Evolutionary conservation across 805 yeast species (phyloP), one percentile per base, ranked within the genome.

Genomic region (Metschnikowia drakensbergensis): DNA sequence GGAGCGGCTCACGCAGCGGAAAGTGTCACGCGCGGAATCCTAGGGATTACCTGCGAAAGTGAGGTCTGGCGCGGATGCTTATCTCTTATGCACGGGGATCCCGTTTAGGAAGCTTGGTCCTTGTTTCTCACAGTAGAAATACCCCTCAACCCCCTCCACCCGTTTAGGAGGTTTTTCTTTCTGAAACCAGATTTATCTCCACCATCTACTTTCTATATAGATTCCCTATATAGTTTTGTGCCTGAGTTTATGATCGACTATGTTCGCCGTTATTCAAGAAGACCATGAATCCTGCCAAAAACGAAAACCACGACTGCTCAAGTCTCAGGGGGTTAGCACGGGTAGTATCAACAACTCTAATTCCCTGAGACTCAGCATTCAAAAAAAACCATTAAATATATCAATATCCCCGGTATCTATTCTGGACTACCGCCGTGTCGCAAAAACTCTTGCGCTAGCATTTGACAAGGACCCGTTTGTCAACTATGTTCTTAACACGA

Each of bases 401-500:
- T 51, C 58, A 34, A 49, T 54, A 28, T 50, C 60, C 39, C 60
- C 58, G 33, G 58, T 54, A 38, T 50, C 52, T 48, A 45, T 49
- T 38, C 58, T 55, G 45, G 83, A 80, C 54, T 81, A 78, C 55
- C 76, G 73, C 51, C 71, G 80, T 50, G 82, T 82, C 27, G 83
- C 84, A 25, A 69, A 69, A 49, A 79, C 83, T 6, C 66, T 81
- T 46, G 71, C 72, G 46, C 64, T 77, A 46, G 79, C 83, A 4
- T 81, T 81, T 58, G 75, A 72, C 54, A 75, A 77, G 45, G 85
- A 81, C 60, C 74, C 79, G 29, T 79, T 79, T 55, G 74, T 77
- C 49, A 70, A 72, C 52, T 80, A 79, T 53, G 66, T 70, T 34
- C 69, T 76, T 50, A 79, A 75, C 46, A 69, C 75, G 7, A 48